Base-by-base conservation (phyloP, 345 rosid species). In the Lagerstroemia speciosa region DNA sequence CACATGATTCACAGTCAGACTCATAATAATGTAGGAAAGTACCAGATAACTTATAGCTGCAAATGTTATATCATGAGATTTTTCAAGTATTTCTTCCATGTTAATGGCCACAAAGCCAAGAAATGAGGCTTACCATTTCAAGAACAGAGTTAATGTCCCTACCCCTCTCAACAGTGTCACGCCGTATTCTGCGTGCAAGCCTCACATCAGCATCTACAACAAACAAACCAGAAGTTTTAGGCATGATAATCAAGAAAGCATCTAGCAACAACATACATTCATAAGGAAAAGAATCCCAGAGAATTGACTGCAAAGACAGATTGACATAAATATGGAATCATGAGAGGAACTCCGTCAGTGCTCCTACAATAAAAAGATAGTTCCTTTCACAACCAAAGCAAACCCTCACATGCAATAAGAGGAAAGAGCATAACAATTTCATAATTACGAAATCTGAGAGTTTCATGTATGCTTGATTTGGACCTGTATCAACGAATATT, bases 181-280 rank as follows among this genome's bases (percentile, higher is more conserved):
- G 94, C 70, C 93, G 84, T 77, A 95, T 90, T 84, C 99, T 86
- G 37, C 99, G 97, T 82, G 99, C 99, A 81, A 95, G 98, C 84
- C 99, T 92, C 79, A 92, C 99, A 83, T 95, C 99, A 73, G 98
- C 97, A 88, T 95, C 99, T 95, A 83, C 40, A 82, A 81, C 19
- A 69, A 81, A 76, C 55, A 66, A 55, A 53, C 40, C 46, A 74
- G 57, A 38, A 46, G 36, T 33, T 30, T 16, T 10, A 71, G 36
- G 46, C 65, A 41, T 48, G 62, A 43, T 16, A 6, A n/a, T 19
- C 29, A 15, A 72, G 50, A 55, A 64, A 36, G 57, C 55, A 64
- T 26, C 63, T 31, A n/a, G 33, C 34, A 50, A 33, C 32, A 45
- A 3, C 8, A 58, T 24, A 53, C 53, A 61, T 45, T 52, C 65